Percentiles rank a stretch among this genome's conserved stretches.
Evolutionary conservation across 192 early-diverging fungal genomes (phyloP).

Genomic region (Anaeromyces robustus): DNA sequence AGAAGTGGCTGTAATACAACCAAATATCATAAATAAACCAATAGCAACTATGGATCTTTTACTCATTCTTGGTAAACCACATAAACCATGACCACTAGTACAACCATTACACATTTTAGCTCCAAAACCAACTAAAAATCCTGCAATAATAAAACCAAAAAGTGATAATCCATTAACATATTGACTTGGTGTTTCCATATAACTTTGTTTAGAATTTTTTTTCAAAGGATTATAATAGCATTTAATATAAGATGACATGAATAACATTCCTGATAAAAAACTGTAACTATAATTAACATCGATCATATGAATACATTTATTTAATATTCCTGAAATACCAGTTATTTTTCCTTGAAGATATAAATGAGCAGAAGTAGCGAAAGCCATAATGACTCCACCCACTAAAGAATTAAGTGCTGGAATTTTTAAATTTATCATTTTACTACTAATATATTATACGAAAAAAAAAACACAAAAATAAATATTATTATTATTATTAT

Average conservation of each 20-base stretch:
- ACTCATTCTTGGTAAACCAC: not conserved
- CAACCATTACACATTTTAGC: not conserved
- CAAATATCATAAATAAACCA: not conserved
- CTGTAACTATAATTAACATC: not conserved
- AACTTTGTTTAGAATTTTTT: not conserved
- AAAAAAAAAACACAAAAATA: too few relatives aligned
- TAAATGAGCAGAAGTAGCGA: not conserved
- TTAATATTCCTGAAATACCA: not conserved
- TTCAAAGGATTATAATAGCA: not conserved
- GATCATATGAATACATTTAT: not conserved
- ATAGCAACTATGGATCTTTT: not conserved
- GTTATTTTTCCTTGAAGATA: not conserved
- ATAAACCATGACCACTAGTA: not conserved
- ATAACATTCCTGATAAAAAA: not conserved
- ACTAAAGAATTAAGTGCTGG: not conserved
- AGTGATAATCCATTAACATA: not conserved
- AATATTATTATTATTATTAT: too few relatives aligned
- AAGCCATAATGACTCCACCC: not conserved
- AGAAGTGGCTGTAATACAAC: not conserved
- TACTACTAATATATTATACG: too few relatives aligned
- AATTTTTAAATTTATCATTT: not conserved
- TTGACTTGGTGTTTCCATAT: not conserved
- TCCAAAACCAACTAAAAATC: not conserved
- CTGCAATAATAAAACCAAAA: not conserved
- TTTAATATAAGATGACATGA: not conserved